Conservation (phyloP, 2,329 filamentous ascomycete genomes). For the Tolypocladium paradoxum region DNA sequence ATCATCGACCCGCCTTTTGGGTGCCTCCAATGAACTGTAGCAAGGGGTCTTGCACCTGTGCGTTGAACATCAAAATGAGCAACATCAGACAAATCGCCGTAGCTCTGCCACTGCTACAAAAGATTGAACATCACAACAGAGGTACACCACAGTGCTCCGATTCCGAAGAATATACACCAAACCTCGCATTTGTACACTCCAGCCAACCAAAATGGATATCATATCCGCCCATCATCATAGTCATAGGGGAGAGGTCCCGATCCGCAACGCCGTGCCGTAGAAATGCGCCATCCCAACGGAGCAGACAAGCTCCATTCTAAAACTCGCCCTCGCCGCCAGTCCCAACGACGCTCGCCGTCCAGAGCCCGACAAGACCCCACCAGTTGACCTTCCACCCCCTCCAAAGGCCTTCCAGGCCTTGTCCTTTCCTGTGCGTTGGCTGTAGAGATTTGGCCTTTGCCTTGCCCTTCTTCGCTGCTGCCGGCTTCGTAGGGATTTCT, state of each 20-base stretch:
- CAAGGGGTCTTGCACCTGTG: too few species aligned
- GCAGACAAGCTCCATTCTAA: constrained; percentile 18
- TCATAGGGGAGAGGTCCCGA: constrained; percentile 26
- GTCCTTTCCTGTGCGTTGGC: constrained; percentile 42
- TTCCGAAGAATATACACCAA: neutral
- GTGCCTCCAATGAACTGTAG: neutral
- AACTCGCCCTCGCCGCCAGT: constrained; percentile 52
- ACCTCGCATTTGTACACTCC: too few species aligned
- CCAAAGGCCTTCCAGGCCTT: constrained; percentile 59
- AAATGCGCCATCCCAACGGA: constrained; percentile 15
- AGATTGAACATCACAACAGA: neutral
- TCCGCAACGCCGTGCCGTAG: constrained; percentile 21
- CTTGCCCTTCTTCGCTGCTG: constrained; percentile 21
- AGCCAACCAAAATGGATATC: constrained; percentile 12
- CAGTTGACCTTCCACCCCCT: constrained; percentile 68
- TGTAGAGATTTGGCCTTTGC: constrained; percentile 17
- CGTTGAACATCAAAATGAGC: too few species aligned
- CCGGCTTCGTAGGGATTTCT: constrained; percentile 26
- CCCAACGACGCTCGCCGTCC: constrained; percentile 56
- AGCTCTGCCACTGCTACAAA: too few species aligned
- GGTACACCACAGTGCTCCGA: too few species aligned
- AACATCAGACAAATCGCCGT: neutral
- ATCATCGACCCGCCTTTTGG: neutral
- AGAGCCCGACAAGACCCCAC: constrained; percentile 66
- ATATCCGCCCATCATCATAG: constrained; percentile 25